phyloP scores from a whole-genome alignment of 805 yeast species.

The Saccharomycopsis javanensis region DNA sequence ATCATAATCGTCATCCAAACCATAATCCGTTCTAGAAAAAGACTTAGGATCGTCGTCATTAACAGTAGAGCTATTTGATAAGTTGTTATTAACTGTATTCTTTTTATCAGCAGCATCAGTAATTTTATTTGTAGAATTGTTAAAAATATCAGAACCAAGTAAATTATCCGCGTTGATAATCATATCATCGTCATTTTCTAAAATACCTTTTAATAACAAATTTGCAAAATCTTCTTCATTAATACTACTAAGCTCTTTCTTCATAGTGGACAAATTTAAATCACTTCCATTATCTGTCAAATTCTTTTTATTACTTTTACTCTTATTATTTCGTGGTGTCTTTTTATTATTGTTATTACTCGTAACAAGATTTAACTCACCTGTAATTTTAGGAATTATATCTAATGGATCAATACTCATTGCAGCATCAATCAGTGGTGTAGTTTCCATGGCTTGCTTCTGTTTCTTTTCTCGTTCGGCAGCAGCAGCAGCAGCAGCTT shows the following conservation, averaged over 20 bases:
- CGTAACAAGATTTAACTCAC: background rate
- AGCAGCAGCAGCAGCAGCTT: background rate
- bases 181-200: background rate
- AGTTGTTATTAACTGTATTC: background rate
- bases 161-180: background rate
- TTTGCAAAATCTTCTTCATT: conserved; percentile 1
- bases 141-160: conserved; percentile 1
- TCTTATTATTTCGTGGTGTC: background rate
- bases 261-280: background rate
- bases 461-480: background rate
- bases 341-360: background rate
- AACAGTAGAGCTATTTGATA: background rate
- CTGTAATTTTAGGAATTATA: background rate
- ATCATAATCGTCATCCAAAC: background rate
- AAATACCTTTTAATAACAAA: background rate
- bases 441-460: background rate
- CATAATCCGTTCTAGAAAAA: background rate
- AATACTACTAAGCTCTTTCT: background rate
- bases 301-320: background rate
- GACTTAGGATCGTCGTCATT: background rate
- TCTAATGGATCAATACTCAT: background rate
- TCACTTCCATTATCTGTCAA: background rate
- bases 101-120: background rate
- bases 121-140: background rate
- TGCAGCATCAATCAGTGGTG: background rate